Base-by-base conservation (phyloP, 371 early-diverging fungal species). In the Mortierella sp. region DNA sequence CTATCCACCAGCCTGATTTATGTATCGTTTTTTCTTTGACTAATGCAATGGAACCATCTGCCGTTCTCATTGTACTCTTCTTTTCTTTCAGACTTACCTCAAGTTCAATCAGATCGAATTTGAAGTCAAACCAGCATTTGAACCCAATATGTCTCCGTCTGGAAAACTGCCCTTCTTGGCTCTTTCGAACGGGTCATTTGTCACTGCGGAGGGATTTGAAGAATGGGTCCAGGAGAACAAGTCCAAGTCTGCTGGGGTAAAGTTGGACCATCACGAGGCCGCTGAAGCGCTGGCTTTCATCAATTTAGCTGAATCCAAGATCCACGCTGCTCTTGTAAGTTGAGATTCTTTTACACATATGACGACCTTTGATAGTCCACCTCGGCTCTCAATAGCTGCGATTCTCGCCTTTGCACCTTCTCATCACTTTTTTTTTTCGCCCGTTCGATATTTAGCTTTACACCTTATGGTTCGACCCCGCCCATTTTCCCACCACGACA, bases 111-210 rank as follows among this genome's bases (percentile, higher is more conserved):
- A 63, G 4, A 69, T 76, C 38, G 70, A 76, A 3, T 76, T 57
- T 30, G 70, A 76, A 23, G 48, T 76, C 48, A 64, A 54, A 47
- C 66, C 70, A 13, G 78, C 70, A 10, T 58, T 65, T 41, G 78
- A 76, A 31, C 78, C 78, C 16, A 59, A 34, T 43, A 76, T 76
- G 78, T 76, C 78, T 3, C 78, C 78, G 8, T 62, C 65, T 12
- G 78, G 78, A 54, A 69, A 61, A 41, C 49, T 76, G 14, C 78
- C 78, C n/a, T 76, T 76, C 56, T 54, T 76, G 54, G 70, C 70
- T 14, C 47, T 76, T 14, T 54, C 78, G 30, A 46, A 62, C 30
- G 78, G 78, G 1, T 49, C 52, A 13, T 69, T 64, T 42, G 51
- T 76, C 5, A 76, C 78, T 8, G 30, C 61, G 2, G 70, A 69